A percentile compares a stretch with the other conserved stretches of the same genome.
phyloP scores from a whole-genome alignment of 441 rosid species.

The Eutrema salsugineum region DNA sequence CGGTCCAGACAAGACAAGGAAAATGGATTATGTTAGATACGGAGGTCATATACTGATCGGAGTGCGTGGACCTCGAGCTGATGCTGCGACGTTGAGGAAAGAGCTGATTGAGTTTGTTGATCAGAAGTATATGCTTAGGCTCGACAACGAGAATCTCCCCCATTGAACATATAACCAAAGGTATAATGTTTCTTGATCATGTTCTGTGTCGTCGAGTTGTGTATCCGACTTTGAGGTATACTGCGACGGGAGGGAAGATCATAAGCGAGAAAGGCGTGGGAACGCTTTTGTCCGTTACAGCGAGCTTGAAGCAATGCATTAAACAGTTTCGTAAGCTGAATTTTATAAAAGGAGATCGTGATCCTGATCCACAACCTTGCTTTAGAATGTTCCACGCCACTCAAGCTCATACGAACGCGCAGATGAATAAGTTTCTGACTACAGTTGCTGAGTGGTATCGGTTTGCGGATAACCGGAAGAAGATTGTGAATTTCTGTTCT shows the following conservation, averaged over 20 bases:
- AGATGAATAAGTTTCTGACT: conserved; percentile 88
- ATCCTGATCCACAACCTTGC: conserved; percentile 98
- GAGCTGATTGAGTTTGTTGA: conserved; percentile 91
- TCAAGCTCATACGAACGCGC: conserved; percentile 95
- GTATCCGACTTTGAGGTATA: conserved; percentile 88
- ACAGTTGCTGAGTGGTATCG: conserved; percentile 94
- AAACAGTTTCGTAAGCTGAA: conserved; percentile 82
- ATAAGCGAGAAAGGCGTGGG: conserved; percentile 98
- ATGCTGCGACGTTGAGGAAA: conserved; percentile 92
- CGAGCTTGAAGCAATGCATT: conserved; percentile 89
- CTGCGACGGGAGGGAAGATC: conserved; percentile 95
- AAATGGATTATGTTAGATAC: conserved; percentile 80
- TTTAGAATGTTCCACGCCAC: conserved; percentile 97
- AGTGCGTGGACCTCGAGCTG: conserved; percentile 90
- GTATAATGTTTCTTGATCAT: conserved; percentile 97
- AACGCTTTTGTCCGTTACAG: conserved; percentile 85
- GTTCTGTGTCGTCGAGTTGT: conserved; percentile 93
- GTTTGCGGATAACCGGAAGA: conserved; percentile 90
- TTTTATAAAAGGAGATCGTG: conserved; percentile 88
- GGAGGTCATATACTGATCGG: conserved; percentile 96
- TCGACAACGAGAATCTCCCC: conserved; percentile 94
- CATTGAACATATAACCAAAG: conserved; percentile 89
- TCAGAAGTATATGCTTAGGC: conserved; percentile 85
- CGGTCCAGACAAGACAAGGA: conserved; percentile 93
- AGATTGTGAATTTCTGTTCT: conserved; percentile 82